Percentiles rank a stretch among this genome's conserved stretches.
phyloP scores from a whole-genome alignment of 169 alveolate species.

The Eimeria necatrix region DNA sequence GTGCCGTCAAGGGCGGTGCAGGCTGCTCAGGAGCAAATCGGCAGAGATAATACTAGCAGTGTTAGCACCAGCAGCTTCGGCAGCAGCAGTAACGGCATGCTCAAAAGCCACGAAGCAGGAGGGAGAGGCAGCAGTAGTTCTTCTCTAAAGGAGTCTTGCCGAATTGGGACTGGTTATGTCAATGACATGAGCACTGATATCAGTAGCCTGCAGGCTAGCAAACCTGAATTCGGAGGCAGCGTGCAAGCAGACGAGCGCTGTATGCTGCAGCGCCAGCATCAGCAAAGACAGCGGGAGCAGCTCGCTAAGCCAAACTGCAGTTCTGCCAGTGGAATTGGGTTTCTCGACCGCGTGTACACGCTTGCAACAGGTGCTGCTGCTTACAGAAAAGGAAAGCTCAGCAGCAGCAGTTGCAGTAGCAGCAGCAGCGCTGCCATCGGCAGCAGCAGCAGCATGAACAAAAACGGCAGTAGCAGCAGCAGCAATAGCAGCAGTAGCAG shows the following conservation, averaged over 20 bases:
- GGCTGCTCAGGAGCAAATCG: no score
- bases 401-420: conserved; percentile 45
- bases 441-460: background rate
- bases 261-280: background rate
- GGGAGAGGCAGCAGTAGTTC: no score
- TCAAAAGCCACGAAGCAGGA: background rate
- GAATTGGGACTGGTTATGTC: no score
- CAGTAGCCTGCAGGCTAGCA: no score
- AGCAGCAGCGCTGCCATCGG: background rate
- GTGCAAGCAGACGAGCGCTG: background rate
- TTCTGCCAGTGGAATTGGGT: no score
- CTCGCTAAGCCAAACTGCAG: background rate
- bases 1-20: no score
- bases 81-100: conserved; percentile 16
- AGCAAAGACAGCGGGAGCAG: conserved; percentile 19
- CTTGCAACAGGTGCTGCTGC: background rate
- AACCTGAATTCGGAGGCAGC: no score
- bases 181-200: no score
- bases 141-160: no score
- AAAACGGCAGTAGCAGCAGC: conserved; percentile 12
- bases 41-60: background rate
- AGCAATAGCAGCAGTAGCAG: conserved; percentile 31
- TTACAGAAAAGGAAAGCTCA: background rate
- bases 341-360: no score
- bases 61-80: conserved; percentile 7